Conservation (phyloP, 2,329 filamentous ascomycete species). For the Xylariaceae sp. region DNA sequence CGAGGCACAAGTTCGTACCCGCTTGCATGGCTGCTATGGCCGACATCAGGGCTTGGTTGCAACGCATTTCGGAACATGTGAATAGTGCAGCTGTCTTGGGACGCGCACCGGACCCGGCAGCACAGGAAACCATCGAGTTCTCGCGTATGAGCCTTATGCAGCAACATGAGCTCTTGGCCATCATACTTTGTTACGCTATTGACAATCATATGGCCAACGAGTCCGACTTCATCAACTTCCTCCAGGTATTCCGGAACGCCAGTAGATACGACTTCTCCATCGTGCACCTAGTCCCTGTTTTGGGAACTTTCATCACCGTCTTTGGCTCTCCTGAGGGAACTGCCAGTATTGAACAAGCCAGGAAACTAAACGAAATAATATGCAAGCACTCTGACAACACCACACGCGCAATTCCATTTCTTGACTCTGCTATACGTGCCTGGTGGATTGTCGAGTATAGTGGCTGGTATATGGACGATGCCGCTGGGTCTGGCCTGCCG, state of each 20-base stretch:
- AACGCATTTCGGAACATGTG: conserved; percentile 70
- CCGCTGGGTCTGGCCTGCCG: conserved; percentile 55
- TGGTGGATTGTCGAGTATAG: conserved; percentile 96
- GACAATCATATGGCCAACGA: conserved; percentile 69
- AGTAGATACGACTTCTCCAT: conserved; percentile 68
- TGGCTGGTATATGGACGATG: conserved; percentile 78
- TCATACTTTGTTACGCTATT: conserved; percentile 76
- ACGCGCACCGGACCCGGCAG: conserved; percentile 54
- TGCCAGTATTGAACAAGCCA: conserved; percentile 64
- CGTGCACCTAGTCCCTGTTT: conserved; percentile 79
- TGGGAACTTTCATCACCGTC: conserved; percentile 72
- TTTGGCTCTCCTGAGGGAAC: conserved; percentile 77
- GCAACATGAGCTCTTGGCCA: conserved; percentile 84
- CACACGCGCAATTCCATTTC: conserved; percentile 68
- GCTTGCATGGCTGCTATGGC: conserved; percentile 76
- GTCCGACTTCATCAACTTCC: conserved; percentile 70
- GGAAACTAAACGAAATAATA: conserved; percentile 67
- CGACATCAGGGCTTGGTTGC: conserved; percentile 73
- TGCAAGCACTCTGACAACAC: conserved; percentile 64
- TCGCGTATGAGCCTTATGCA: conserved; percentile 77
- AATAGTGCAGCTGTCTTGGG: conserved; percentile 74
- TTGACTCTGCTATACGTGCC: conserved; percentile 74
- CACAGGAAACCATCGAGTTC: conserved; percentile 75
- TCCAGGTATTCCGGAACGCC: conserved; percentile 64
- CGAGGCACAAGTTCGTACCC: conserved; percentile 62